Conservation (phyloP, 1,284 basidiomycete genomes). For the Takashimella tepidaria region DNA sequence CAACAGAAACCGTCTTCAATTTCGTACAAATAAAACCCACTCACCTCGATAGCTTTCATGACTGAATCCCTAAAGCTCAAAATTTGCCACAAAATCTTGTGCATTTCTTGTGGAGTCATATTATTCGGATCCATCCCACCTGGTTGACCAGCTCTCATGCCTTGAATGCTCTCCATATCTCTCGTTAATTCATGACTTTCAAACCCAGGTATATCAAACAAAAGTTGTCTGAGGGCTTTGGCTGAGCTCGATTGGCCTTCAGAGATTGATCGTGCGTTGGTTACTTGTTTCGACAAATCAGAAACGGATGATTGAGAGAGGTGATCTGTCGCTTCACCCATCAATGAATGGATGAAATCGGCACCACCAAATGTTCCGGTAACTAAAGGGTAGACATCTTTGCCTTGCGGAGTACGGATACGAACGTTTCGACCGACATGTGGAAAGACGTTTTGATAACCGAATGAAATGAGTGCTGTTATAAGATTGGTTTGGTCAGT, state of each 20-base stretch:
- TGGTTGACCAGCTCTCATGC: constrained; percentile 57
- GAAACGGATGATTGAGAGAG: constrained; percentile 71
- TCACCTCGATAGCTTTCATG: constrained; percentile 75
- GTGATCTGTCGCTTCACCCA: constrained; percentile 53
- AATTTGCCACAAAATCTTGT: constrained; percentile 74
- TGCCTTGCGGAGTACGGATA: constrained; percentile 70
- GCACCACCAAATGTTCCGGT: constrained; percentile 84
- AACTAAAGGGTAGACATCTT: constrained; percentile 72
- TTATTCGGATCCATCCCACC: constrained; percentile 63
- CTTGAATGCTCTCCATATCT: constrained; percentile 70
- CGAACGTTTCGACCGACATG: constrained; percentile 81
- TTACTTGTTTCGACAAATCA: constrained; percentile 75
- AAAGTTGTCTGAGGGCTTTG: constrained; percentile 41
- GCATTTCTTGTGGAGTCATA: constrained; percentile 84
- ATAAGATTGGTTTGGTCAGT: not conserved
- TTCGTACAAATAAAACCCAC: not conserved
- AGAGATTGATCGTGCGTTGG: constrained; percentile 53
- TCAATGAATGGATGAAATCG: constrained; percentile 72
- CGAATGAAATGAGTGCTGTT: constrained; percentile 62
- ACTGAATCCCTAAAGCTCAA: constrained; percentile 76
- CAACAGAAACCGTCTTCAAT: not conserved
- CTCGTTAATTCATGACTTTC: constrained; percentile 54
- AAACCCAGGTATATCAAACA: constrained; percentile 59
- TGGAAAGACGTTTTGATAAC: constrained; percentile 72
- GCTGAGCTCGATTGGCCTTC: constrained; percentile 53